phyloP scores from a whole-genome alignment of 2,329 filamentous ascomycete species.

The Fusarium nanum region DNA sequence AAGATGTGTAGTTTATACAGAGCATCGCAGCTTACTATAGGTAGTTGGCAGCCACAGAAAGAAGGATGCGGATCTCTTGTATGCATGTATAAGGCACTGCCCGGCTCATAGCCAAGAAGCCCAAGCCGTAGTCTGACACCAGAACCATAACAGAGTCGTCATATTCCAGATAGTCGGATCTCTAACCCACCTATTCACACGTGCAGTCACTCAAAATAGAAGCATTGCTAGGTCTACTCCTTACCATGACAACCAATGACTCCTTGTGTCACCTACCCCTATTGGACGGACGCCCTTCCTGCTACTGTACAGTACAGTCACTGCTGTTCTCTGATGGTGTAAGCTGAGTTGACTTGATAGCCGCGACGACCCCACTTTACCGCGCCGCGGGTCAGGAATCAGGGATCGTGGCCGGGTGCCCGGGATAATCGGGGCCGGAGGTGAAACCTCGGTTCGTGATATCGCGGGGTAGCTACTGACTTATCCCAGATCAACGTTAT shows the following conservation, averaged over 20 bases:
- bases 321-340: neutral
- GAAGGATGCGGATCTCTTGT: too few species aligned
- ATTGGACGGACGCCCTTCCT: neutral
- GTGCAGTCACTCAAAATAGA: neutral
- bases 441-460: slow-evolving; percentile 40
- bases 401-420: neutral
- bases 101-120: neutral
- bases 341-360: slow-evolving; percentile 6
- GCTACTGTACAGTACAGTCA: neutral
- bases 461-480: slow-evolving; percentile 29
- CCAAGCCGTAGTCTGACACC: neutral
- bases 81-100: neutral
- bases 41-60: neutral
- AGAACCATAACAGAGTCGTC: neutral
- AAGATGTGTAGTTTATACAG: neutral
- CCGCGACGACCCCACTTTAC: slow-evolving; percentile 5
- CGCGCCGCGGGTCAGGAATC: neutral
- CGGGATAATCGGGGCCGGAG: neutral
- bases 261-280: too few species aligned
- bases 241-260: neutral
- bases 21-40: neutral
- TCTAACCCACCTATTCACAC: neutral
- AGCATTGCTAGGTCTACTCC: neutral
- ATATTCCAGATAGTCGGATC: neutral
- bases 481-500: neutral